Base-by-base conservation (phyloP, 2,329 filamentous ascomycete genomes). In the Botryosphaeria dothidea region DNA sequence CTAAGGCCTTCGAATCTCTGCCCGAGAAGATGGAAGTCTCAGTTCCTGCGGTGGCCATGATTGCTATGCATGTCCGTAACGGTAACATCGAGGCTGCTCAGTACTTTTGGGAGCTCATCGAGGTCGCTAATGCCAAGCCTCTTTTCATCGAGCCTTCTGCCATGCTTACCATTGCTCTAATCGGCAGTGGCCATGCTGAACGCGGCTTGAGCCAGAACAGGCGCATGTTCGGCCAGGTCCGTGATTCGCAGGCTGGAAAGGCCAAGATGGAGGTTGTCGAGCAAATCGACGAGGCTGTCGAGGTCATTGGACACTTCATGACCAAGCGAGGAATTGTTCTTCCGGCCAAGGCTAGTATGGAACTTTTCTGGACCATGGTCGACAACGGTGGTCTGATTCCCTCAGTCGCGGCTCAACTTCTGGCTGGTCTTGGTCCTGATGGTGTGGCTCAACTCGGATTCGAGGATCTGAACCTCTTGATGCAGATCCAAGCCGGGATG, bases 101-200 rank as follows among this genome's bases (percentile, higher is more conserved):
- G 68, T 85, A 88, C 68, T 94, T 92, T 80, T 97, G 94, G 93
- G 85, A 87, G 62, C 83, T 91, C 65, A 82, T 97, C 46, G 81
- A 83, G 62, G 87, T 85, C 68, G 85, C 82, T 43, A 84, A 88
- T 2, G 84, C 88, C 66, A 83, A 87, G 72, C 81, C 84, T 60
- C 84, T 87, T 36, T 90, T 96, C 77, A 90, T 97, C 67, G 93
- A 97, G 80, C 91, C 93, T 25, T 90, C 92, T 13, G 87, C 92
- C 65, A 97, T 97, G 92, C 97, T 94, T 73, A 88, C 91, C 15
- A 88, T 96, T 65, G 92, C 93, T 54, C 83, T 98, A 77, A 90
- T 98, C 74, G 91, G 92, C 62, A 92, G 91, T 68, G 92, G 93
- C 46, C 89, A 93, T 72, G 86, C 93, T 56, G 88, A 90, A n/a